These are phyloP conservation scores for Saussurea involucrata DNA, from an alignment of 129 eudicot genomes.

Conservation along the genomic window DNA sequence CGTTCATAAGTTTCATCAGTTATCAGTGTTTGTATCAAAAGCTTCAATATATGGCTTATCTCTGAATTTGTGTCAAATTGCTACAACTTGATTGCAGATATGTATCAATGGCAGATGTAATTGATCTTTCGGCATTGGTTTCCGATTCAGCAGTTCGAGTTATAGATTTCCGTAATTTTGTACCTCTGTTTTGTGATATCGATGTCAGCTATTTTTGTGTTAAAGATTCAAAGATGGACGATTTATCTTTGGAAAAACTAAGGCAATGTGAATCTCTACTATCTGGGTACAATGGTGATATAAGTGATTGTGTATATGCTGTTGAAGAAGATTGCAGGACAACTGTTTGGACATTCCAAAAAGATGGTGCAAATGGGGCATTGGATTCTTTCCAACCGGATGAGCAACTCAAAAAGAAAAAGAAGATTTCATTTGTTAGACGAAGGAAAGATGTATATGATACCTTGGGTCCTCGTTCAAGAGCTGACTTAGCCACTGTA, in stretches of 20 bases:
- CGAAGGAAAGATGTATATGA: constrained; percentile 63
- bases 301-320: constrained; percentile 63
- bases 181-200: constrained; percentile 68
- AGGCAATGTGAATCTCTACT: constrained; percentile 65
- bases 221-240: constrained; percentile 30
- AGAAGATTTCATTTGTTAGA: constrained; percentile 66
- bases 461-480: constrained; percentile 73
- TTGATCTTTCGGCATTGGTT: constrained; percentile 69
- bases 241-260: constrained; percentile 40
- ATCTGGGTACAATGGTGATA: constrained; percentile 51
- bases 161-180: constrained; percentile 69
- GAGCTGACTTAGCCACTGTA: constrained; percentile 52
- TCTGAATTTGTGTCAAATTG: neutral
- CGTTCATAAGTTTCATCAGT: neutral
- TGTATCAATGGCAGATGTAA: constrained; percentile 75
- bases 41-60: neutral
- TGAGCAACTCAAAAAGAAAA: constrained; percentile 76
- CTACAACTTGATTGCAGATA: constrained; percentile 60
- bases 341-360: constrained; percentile 79
- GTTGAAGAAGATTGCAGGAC: constrained; percentile 86
- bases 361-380: constrained; percentile 49
- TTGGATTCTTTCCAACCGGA: constrained; percentile 91
- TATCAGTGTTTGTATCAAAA: neutral
- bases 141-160: constrained; percentile 48
- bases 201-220: constrained; percentile 43